phyloP scores from a whole-genome alignment of 179 eudicot genomes.

The Gypsophila paniculata region DNA sequence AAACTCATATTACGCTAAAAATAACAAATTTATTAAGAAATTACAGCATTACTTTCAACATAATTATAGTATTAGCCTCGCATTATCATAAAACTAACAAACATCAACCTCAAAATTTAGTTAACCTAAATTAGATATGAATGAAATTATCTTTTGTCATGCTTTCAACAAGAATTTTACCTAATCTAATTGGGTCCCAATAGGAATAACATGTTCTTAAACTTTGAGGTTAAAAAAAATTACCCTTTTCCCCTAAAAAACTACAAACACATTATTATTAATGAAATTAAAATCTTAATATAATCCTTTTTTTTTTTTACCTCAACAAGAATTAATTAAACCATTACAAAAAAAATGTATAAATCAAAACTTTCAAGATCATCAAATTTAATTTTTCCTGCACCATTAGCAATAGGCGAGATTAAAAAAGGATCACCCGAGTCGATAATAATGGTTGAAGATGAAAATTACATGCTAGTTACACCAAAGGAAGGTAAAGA shows the following conservation, averaged over 20 bases:
- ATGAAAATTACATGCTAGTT: conserved; percentile 21
- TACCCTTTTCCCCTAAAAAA: not conserved
- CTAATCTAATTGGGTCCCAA: not conserved
- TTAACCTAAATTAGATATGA: conserved; percentile 11
- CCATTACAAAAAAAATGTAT: conserved; percentile 5
- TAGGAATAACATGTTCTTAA: not conserved
- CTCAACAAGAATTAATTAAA: too few relatives aligned
- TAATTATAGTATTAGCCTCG: conserved; percentile 12
- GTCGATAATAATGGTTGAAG: conserved; percentile 20
- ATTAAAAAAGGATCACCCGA: conserved; percentile 14
- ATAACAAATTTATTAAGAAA: not conserved
- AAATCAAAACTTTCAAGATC: conserved; percentile 19
- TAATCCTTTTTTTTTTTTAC: not conserved
- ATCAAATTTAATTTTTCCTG: conserved; percentile 11
- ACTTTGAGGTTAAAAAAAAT: not conserved
- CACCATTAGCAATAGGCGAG: conserved; percentile 16
- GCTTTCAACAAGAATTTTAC: conserved; percentile 12
- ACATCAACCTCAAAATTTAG: conserved; percentile 12
- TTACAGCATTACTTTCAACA: not conserved
- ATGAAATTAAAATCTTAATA: not conserved
- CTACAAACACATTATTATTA: not conserved
- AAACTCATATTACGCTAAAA: conserved; percentile 1
- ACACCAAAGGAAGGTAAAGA: conserved; percentile 35
- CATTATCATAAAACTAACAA: conserved; percentile 1
- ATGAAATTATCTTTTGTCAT: conserved; percentile 4